These are phyloP conservation scores for Psilocybe cyanescens DNA, from an alignment of 768 basidiomycete species.

Conservation along the genomic window DNA sequence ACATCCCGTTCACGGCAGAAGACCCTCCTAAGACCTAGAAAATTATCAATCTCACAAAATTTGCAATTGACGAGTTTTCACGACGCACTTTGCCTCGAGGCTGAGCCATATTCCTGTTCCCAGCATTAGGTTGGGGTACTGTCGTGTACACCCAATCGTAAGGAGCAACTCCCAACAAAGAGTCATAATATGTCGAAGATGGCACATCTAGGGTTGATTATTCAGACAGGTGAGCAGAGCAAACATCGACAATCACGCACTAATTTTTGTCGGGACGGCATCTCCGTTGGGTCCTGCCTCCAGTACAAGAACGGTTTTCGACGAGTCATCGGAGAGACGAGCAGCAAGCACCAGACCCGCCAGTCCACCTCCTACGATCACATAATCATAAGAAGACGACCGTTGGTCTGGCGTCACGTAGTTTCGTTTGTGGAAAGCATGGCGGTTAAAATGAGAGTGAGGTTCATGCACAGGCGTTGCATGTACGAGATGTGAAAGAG, in stretches of 20 bases:
- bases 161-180: conserved; percentile 43
- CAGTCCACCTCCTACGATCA: conserved; percentile 30
- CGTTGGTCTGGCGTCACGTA: conserved; percentile 36
- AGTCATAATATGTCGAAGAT: conserved; percentile 53
- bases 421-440: conserved; percentile 29
- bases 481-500: background rate
- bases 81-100: conserved; percentile 59
- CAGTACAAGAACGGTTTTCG: conserved; percentile 39
- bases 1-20: conserved; percentile 73
- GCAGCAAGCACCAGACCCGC: conserved; percentile 38
- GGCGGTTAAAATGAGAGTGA: conserved; percentile 14
- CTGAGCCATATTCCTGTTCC: conserved; percentile 51
- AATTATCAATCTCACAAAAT: no score
- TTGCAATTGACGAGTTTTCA: background rate
- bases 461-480: conserved; percentile 4
- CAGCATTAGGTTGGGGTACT: conserved; percentile 46
- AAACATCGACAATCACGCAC: conserved; percentile 21
- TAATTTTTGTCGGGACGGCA: conserved; percentile 29
- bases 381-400: conserved; percentile 26
- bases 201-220: conserved; percentile 43
- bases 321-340: conserved; percentile 36
- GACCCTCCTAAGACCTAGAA: conserved; percentile 66
- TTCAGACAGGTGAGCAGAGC: background rate
- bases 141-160: conserved; percentile 64
- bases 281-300: conserved; percentile 41